Percentiles rank a stretch among this genome's conserved stretches.
Conservation (phyloP, 495 filamentous ascomycete species). For the Xylaria acuta region DNA sequence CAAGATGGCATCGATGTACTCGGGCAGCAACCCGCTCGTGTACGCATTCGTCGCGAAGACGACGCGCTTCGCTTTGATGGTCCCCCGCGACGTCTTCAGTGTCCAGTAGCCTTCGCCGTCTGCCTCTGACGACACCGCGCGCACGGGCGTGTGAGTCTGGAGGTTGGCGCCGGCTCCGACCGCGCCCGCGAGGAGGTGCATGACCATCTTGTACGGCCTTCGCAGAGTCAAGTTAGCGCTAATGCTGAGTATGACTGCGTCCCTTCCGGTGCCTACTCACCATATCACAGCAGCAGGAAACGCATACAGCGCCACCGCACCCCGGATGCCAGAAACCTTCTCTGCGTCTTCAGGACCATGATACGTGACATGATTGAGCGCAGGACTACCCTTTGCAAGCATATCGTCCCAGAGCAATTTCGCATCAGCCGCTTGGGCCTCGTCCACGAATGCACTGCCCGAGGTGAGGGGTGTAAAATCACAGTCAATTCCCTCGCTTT, state of each 20-base stretch:
- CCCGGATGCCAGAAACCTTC: constrained; percentile 26
- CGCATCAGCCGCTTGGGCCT: constrained; percentile 39
- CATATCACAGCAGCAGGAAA: constrained; percentile 45
- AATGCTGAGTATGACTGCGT: constrained; percentile 43
- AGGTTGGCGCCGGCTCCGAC: constrained; percentile 42
- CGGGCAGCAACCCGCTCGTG: constrained; percentile 57
- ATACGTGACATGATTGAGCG: constrained; percentile 41
- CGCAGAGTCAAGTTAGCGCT: background rate
- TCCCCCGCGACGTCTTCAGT: constrained; percentile 57
- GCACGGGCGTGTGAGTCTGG: constrained; percentile 42
- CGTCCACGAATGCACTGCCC: constrained; percentile 58
- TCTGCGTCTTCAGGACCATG: constrained; percentile 36
- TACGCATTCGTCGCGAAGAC: constrained; percentile 72
- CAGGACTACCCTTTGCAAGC: constrained; percentile 42
- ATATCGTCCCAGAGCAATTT: constrained; percentile 44
- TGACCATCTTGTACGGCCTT: constrained; percentile 66
- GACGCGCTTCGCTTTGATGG: constrained; percentile 53
- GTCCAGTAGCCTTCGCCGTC: constrained; percentile 47
- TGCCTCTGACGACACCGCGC: constrained; percentile 29
- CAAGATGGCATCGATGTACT: constrained; percentile 60
- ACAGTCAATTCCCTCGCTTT: constrained; percentile 51
- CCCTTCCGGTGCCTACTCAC: constrained; percentile 48
- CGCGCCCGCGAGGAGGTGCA: constrained; percentile 56
- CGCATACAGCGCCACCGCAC: constrained; percentile 32
- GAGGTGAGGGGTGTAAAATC: constrained; percentile 49